A percentile compares a stretch with the other conserved stretches of the same genome.
Evolutionary conservation across 139 green algal genomes (phyloP).

Genomic region (Dunaliella primolecta): DNA sequence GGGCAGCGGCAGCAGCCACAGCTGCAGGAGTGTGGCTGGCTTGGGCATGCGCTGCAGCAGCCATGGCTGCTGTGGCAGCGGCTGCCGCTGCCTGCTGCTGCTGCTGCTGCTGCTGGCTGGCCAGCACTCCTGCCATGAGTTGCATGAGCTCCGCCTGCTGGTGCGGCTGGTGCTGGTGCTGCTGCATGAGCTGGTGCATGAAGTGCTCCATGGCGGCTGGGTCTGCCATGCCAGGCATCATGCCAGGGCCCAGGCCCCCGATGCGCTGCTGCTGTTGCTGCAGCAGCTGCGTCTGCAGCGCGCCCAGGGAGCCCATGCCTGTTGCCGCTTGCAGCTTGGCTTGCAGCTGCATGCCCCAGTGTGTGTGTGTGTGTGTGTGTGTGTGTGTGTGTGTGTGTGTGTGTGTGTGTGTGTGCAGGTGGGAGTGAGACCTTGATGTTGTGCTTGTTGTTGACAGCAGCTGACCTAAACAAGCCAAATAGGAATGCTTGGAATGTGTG

Average conservation of each 20-base stretch:
- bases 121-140: not conserved
- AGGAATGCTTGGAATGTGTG: too few relatives aligned
- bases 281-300: not conserved
- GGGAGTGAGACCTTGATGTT: not conserved
- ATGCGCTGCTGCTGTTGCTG: not conserved
- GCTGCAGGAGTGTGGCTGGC: not conserved
- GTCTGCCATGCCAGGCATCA: not conserved
- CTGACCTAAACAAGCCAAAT: too few relatives aligned
- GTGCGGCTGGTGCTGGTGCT: constrained; percentile 1
- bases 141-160: not conserved
- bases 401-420: not conserved
- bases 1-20: not conserved
- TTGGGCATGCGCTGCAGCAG: not conserved
- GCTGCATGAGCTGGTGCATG: not conserved
- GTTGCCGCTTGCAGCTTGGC: constrained; percentile 11
- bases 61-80: not conserved
- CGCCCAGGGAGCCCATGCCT: not conserved
- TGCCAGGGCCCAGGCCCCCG: not conserved
- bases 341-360: constrained; percentile 4
- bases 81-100: not conserved
- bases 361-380: not conserved
- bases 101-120: constrained; percentile 7
- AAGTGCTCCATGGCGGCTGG: not conserved
- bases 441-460: too few relatives aligned
- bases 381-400: not conserved